Evolutionary conservation across 306 rosid genomes (phyloP).

Genomic region (Castanospermum australe): DNA sequence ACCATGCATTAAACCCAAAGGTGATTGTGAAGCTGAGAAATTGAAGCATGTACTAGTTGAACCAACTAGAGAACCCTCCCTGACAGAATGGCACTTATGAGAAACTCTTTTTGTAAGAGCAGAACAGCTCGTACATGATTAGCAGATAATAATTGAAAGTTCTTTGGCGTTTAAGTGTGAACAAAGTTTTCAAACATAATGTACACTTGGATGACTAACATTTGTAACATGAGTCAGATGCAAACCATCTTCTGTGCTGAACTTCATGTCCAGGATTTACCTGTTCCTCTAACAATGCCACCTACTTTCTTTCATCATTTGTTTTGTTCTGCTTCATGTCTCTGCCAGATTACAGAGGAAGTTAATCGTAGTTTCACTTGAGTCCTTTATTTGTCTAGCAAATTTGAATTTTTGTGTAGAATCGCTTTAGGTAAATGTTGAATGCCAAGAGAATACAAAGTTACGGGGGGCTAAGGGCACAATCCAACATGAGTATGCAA

Average conservation of each 20-base stretch:
- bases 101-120: constrained; percentile 19
- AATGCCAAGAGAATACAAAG: not conserved
- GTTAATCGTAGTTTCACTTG: constrained; percentile 2
- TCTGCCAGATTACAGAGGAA: not conserved
- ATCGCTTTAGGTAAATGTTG: not conserved
- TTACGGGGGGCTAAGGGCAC: not conserved
- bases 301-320: not conserved
- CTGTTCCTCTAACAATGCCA: constrained; percentile 22
- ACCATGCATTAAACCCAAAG: constrained; percentile 85
- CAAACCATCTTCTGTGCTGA: not conserved
- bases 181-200: constrained; percentile 20
- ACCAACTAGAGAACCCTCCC: constrained; percentile 48
- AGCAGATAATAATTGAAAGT: constrained; percentile 13
- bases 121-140: constrained; percentile 31
- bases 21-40: constrained; percentile 44
- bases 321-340: not conserved
- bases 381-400: not conserved
- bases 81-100: constrained; percentile 48
- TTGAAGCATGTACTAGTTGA: constrained; percentile 45
- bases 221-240: constrained; percentile 25
- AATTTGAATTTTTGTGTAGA: not conserved
- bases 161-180: constrained; percentile 31
- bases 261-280: constrained; percentile 4
- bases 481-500: not conserved
- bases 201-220: constrained; percentile 14